Evolutionary conservation across 2,329 filamentous ascomycete species (phyloP), one percentile per base, ranked within the genome.

Genomic region (Talaromyces verruculosus): DNA sequence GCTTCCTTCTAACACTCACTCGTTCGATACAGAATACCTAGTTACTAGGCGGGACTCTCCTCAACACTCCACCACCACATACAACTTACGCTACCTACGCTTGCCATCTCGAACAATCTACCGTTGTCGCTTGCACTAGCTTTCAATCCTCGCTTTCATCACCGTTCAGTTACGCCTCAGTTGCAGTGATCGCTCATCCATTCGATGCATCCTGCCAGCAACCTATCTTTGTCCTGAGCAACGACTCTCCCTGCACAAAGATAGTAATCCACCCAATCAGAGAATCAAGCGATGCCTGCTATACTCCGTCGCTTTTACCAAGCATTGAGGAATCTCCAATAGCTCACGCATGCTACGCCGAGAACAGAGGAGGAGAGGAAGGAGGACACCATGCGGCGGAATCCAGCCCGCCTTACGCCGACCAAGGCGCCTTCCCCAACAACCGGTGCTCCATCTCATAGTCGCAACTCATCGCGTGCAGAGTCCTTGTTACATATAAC

Each of bases 371-470:
- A 58, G 62, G 51, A 64, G 49, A 58, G 51, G 62, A 64, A 49
- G 62, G 19, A 25, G 51, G 30, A 66, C 61, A 62, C 60, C 37
- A 67, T 67, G 65, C 65, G 65, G 65, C 78, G 74, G 71, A 78
- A 74, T 66, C 72, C 77, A 75, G 75, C 78, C 68, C 75, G 77
- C 70, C 73, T 77, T 71, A 79, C 78, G 68, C 76, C 77, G 69
- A 74, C 75, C 66, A 74, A 77, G 69, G 75, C 75, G 64, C 72
- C 75, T 64, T 75, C 76, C 67, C 68, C 76, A 65, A 63, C 72
- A 61, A 69, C 71, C 67, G 68, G 72, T 33, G 57, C 73, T 71
- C 59, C 68, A 69, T 68, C 70, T 71, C 67, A 72, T 51, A 57
- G 70, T 57, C 63, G 70, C 67, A 72, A 70, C 59, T 69, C 70